Evolutionary conservation across 2,329 filamentous ascomycete species (phyloP).

Genomic region (Clonostachys rhizophaga): DNA sequence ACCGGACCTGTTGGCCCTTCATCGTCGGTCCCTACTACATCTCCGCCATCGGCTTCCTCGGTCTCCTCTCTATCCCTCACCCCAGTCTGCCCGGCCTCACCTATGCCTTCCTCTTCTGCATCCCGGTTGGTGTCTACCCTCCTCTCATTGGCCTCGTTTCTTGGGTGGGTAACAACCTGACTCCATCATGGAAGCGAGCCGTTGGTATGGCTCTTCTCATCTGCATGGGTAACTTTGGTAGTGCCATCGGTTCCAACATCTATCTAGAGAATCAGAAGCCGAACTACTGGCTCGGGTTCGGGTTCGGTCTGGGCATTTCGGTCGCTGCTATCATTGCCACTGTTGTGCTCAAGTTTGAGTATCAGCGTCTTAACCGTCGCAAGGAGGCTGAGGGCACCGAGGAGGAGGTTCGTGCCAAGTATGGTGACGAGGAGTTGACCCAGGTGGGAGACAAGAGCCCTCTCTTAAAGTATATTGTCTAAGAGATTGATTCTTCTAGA

Average conservation of each 20-base stretch:
- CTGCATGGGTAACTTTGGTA: conserved; percentile 3
- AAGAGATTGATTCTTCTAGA: conserved; percentile 5
- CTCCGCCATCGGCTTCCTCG: conserved; percentile 4
- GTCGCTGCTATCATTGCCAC: conserved; percentile 3
- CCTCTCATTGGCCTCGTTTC: conserved; percentile 13
- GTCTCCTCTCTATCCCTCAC: conserved; percentile 5
- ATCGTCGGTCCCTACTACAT: conserved; percentile 5
- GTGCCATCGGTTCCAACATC: conserved; percentile 5
- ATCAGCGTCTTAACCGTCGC: conserved; percentile 7
- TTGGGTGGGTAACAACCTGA: conserved; percentile 8
- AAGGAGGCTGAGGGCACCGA: conserved; percentile 7
- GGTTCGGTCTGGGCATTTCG: conserved; percentile 1
- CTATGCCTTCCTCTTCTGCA: conserved; percentile 16
- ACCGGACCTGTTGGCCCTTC: conserved; percentile 4
- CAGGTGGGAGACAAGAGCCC: conserved; percentile 10
- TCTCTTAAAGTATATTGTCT: conserved; percentile 6
- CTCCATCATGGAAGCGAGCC: conserved; percentile 6
- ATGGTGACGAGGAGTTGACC: conserved; percentile 8
- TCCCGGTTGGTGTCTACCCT: conserved; percentile 16
- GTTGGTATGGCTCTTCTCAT: conserved; percentile 7
- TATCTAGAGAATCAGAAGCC: conserved; percentile 3
- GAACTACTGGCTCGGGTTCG: conserved; percentile 4
- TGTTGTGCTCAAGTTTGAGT: neutral
- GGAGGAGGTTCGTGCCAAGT: conserved; percentile 9
- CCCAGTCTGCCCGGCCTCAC: conserved; percentile 12